These are phyloP conservation scores for Sabuloglossum arenarium DNA, from an alignment of 495 filamentous ascomycete genomes.

Conservation along the genomic window DNA sequence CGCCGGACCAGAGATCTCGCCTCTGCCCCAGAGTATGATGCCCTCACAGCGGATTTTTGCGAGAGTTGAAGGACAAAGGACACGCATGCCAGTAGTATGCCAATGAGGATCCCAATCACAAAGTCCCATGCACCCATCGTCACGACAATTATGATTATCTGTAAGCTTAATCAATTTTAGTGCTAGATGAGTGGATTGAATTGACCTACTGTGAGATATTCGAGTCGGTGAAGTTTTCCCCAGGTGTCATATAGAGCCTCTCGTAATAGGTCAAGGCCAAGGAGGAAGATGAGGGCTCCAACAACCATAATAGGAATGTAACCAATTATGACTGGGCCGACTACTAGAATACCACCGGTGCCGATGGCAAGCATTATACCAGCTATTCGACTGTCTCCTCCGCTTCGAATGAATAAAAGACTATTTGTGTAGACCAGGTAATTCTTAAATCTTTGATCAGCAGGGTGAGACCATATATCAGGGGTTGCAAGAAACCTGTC, in stretches of 20 bases:
- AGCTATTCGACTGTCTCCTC: slow-evolving; percentile 67
- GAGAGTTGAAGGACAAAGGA: slow-evolving; percentile 83
- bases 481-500: neutral
- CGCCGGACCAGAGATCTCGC: slow-evolving; percentile 81
- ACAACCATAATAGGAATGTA: slow-evolving; percentile 95
- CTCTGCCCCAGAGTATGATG: slow-evolving; percentile 65
- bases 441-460: slow-evolving; percentile 30
- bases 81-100: slow-evolving; percentile 79
- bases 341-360: slow-evolving; percentile 59
- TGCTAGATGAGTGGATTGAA: neutral
- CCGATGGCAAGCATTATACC: slow-evolving; percentile 68
- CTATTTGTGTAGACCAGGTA: slow-evolving; percentile 96
- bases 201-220: slow-evolving; percentile 61
- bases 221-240: slow-evolving; percentile 62
- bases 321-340: slow-evolving; percentile 73
- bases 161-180: slow-evolving; percentile 2
- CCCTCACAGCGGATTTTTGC: slow-evolving; percentile 65
- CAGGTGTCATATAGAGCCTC: slow-evolving; percentile 80
- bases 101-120: slow-evolving; percentile 76
- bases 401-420: slow-evolving; percentile 80
- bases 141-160: slow-evolving; percentile 78
- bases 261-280: slow-evolving; percentile 73
- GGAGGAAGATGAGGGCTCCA: slow-evolving; percentile 76
- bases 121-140: slow-evolving; percentile 96
- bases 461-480: neutral